Evolutionary conservation across 2,329 filamentous ascomycete genomes (phyloP).

Genomic region (Aspergillus tubingensis): DNA sequence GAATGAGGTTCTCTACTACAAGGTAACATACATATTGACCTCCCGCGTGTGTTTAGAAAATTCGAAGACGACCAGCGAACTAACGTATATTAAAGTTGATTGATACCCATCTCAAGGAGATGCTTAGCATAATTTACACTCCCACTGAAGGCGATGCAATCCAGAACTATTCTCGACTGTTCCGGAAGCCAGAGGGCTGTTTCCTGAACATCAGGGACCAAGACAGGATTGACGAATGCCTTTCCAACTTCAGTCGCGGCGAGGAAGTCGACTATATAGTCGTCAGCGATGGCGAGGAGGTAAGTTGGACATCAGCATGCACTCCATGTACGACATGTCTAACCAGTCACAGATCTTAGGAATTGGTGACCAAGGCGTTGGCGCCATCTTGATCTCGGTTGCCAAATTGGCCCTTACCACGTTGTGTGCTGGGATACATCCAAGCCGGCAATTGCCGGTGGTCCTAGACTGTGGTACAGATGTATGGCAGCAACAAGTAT

Average conservation of each 20-base stretch:
- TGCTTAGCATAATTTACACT: conserved; percentile 90
- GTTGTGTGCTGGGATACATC: conserved; percentile 82
- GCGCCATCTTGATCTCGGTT: conserved; percentile 78
- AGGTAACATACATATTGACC: conserved; percentile 47
- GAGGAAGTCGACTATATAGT: conserved; percentile 88
- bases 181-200: conserved; percentile 76
- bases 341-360: conserved; percentile 67
- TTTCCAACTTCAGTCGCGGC: conserved; percentile 67
- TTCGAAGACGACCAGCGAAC: background rate
- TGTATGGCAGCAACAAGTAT: conserved; percentile 35
- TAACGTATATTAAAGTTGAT: conserved; percentile 57
- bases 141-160: conserved; percentile 90
- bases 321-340: no score
- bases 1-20: conserved; percentile 80
- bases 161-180: conserved; percentile 76
- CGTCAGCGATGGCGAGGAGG: conserved; percentile 68
- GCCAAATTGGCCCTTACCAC: conserved; percentile 84
- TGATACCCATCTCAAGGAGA: conserved; percentile 76
- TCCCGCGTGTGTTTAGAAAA: background rate
- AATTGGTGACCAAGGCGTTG: conserved; percentile 86
- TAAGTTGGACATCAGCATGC: conserved; percentile 13
- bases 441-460: conserved; percentile 74
- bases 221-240: conserved; percentile 64
- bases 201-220: conserved; percentile 74
- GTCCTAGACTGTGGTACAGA: conserved; percentile 85